Base-by-base conservation (phyloP, 768 basidiomycete genomes). In the Gautieria morchelliformis region DNA sequence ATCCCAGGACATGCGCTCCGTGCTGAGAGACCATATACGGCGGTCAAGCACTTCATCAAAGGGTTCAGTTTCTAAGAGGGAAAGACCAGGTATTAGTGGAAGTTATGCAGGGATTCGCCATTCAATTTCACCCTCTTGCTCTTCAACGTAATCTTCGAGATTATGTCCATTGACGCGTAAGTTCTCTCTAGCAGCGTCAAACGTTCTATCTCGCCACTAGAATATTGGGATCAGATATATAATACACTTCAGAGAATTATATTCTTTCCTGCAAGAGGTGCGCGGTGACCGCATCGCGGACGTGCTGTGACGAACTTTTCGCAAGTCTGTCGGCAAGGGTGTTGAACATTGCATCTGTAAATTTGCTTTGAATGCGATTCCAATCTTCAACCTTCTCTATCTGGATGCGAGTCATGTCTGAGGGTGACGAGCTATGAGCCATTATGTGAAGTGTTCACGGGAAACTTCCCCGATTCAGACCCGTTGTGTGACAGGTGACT, bases 41-140 rank as follows among this genome's bases (percentile, higher is more conserved):
- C 88, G 73, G 66, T 94, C 92, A 33, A 95, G 78, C 2, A 81
- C 82, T 69, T 95, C 91, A 64, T 95, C 90, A 67, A 93, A 95
- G 2, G 82, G 78, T 64, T 93, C 89, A 62, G 82, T 80, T 45
- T 83, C 83, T 85, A 60, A 22, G 27, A 27, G 27, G 5, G 27
- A 17, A 41, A 41, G 2, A n/a, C 4, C 17, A 44, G 17, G 5
- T 15, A 24, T 24, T 32, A 64, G 15, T 63, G 24, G 20, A 37
- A 51, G 11, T 14, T 37, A 49, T 17, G 42, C 42, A 44, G 17
- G 17, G 20, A 22, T 37, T 53, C 3, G 33, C 46, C 35, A 53
- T 4, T 5, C 27, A 45, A n/a, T 17, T 45, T 49, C 52, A 81
- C 85, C 79, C 63, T 79, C 75, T 59, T 78, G 80, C 50, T 76